Percentiles rank a stretch among this genome's conserved stretches.
These are phyloP conservation scores for Yueomyces sinensis DNA, from an alignment of 805 yeast genomes.

Conservation along the genomic window DNA sequence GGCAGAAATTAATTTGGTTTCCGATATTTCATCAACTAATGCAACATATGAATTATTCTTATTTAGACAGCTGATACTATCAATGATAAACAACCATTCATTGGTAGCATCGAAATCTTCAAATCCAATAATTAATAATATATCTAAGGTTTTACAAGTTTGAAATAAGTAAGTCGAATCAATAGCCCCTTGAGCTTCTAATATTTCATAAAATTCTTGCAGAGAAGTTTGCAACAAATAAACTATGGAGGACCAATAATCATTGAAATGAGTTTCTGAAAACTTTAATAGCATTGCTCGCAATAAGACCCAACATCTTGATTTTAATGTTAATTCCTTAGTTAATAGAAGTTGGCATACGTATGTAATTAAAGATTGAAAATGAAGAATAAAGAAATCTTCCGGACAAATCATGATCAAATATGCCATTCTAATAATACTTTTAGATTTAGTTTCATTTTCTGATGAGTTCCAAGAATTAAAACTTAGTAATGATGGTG, in stretches of 20 bases:
- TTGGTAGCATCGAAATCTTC: conserved; percentile 62
- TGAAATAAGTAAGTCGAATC: conserved; percentile 29
- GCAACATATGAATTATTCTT: conserved; percentile 23
- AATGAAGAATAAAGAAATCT: conserved; percentile 38
- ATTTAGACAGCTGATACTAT: conserved; percentile 46
- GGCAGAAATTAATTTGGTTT: conserved; percentile 9
- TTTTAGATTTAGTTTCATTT: conserved; percentile 35
- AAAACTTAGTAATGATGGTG: conserved; percentile 44
- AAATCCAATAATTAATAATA: conserved; percentile 47
- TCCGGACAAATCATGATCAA: conserved; percentile 47
- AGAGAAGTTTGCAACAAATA: conserved; percentile 39
- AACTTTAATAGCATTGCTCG: conserved; percentile 54
- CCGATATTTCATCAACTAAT: conserved; percentile 35
- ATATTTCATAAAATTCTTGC: conserved; percentile 18
- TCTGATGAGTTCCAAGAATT: conserved; percentile 61
- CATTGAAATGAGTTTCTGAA: conserved; percentile 47
- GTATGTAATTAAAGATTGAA: conserved; percentile 34
- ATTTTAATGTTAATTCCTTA: conserved; percentile 18
- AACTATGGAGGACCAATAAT: conserved; percentile 57
- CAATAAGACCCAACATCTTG: conserved; percentile 35
- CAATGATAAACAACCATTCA: conserved; percentile 80
- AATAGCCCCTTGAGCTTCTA: conserved; percentile 17
- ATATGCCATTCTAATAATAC: conserved; percentile 51
- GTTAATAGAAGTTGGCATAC: conserved; percentile 27
- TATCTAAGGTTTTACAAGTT: conserved; percentile 70